Percentiles rank a stretch among this genome's conserved stretches.
Evolutionary conservation across 371 early-diverging fungal genomes (phyloP).

Genomic region (Mucor lusitanicus): DNA sequence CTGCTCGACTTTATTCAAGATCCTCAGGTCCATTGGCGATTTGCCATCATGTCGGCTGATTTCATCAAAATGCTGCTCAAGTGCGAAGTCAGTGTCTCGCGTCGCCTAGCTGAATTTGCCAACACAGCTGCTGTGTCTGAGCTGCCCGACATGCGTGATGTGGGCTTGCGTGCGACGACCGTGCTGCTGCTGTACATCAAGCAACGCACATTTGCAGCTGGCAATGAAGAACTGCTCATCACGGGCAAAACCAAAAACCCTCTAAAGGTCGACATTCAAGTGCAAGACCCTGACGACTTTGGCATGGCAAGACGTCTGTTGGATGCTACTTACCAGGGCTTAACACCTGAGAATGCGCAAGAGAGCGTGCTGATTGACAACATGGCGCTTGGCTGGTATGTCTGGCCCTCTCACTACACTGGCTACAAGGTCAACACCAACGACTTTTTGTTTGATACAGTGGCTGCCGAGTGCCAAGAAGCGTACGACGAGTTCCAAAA

Average conservation of each 20-base stretch:
- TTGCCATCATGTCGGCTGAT: constrained; percentile 74
- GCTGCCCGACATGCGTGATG: constrained; percentile 69
- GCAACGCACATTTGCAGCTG: constrained; percentile 55
- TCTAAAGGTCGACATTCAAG: constrained; percentile 26
- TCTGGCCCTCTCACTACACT: constrained; percentile 66
- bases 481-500: constrained; percentile 57
- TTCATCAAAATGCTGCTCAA: constrained; percentile 70
- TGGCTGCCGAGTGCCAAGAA: constrained; percentile 50
- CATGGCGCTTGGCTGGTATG: constrained; percentile 71
- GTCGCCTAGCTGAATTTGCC: constrained; percentile 57
- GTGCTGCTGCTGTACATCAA: constrained; percentile 62
- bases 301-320: not conserved
- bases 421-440: constrained; percentile 51
- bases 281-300: constrained; percentile 7
- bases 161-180: constrained; percentile 52
- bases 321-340: constrained; percentile 9
- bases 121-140: constrained; percentile 67
- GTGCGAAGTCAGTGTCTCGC: constrained; percentile 56
- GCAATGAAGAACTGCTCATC: constrained; percentile 48
- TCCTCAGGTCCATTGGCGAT: constrained; percentile 78
- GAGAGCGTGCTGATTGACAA: constrained; percentile 56
- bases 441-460: constrained; percentile 19
- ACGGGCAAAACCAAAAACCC: constrained; percentile 45
- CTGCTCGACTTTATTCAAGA: constrained; percentile 55
- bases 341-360: not conserved